A percentile compares a stretch with the other conserved stretches of the same genome.
Evolutionary conservation across 129 eudicot genomes (phyloP).

Genomic region (Centaurea solstitialis): DNA sequence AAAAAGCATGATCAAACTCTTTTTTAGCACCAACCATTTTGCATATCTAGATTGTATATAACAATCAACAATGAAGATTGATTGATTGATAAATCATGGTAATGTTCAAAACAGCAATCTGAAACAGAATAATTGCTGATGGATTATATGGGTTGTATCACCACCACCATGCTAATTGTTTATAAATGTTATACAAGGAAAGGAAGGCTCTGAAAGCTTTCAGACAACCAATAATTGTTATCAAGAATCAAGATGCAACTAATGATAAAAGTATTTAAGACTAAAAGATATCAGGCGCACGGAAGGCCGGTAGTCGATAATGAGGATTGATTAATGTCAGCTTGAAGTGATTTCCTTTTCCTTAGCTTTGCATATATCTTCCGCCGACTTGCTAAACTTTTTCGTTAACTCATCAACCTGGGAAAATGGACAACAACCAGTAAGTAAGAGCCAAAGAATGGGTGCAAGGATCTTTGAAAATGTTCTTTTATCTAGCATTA

Average conservation of each 20-base stretch:
- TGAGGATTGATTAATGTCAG: constrained; percentile 21
- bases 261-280: no score
- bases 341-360: constrained; percentile 79
- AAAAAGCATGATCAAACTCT: no score
- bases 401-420: constrained; percentile 93
- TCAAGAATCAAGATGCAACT: background rate
- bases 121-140: background rate
- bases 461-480: background rate
- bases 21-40: no score
- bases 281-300: no score
- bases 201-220: background rate
- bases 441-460: background rate
- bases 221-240: background rate
- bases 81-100: no score
- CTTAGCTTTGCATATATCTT: constrained; percentile 95
- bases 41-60: background rate
- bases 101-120: background rate
- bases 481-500: constrained; percentile 17
- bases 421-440: constrained; percentile 8
- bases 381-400: constrained; percentile 83
- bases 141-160: background rate
- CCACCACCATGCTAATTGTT: background rate
- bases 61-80: background rate
- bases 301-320: background rate
- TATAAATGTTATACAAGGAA: background rate